Conservation (phyloP, 2,329 filamentous ascomycete species). For the Curvularia hawaiiensis region DNA sequence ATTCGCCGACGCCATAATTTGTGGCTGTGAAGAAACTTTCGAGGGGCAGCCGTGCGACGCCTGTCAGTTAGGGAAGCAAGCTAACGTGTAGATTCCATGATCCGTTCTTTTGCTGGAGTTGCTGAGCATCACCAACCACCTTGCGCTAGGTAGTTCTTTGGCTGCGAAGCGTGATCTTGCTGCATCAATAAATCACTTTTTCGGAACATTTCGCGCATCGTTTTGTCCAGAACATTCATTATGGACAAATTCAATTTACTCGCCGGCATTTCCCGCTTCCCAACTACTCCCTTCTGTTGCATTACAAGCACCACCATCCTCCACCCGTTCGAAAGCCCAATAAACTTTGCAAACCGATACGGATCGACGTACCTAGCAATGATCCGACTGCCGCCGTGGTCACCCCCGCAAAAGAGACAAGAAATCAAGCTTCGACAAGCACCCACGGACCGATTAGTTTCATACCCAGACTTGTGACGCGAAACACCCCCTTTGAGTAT, state of each 20-base stretch:
- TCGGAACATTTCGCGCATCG: not conserved
- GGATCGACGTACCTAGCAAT: too few relatives aligned
- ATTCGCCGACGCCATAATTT: not conserved
- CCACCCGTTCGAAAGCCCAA: not conserved
- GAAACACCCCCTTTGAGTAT: conserved; percentile 12
- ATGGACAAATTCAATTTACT: not conserved
- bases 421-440: conserved; percentile 10
- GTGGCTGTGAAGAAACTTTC: not conserved
- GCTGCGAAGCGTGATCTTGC: not conserved
- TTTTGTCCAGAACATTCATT: not conserved
- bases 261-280: not conserved
- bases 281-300: not conserved
- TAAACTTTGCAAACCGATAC: not conserved
- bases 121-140: not conserved
- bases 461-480: conserved; percentile 8
- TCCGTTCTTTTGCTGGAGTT: not conserved
- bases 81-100: not conserved
- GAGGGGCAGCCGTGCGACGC: not conserved
- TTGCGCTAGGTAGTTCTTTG: not conserved
- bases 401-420: not conserved
- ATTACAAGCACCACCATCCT: not conserved
- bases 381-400: not conserved
- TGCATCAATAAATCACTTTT: not conserved
- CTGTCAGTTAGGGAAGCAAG: not conserved
- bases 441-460: conserved; percentile 12